Conservation (phyloP, 75 land plant species). For the Adiantum capillusveneris region DNA sequence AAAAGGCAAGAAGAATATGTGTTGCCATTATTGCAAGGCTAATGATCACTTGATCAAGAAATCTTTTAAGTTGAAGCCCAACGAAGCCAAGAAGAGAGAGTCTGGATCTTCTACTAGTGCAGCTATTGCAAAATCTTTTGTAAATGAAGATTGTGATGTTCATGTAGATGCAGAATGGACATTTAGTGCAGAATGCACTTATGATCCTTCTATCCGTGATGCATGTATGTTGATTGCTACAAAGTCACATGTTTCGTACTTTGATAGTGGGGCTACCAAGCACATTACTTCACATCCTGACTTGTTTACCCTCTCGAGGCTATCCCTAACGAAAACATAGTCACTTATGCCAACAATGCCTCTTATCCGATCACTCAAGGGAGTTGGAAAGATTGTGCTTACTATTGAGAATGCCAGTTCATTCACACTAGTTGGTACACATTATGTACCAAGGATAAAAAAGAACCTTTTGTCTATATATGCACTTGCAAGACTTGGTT, state of each 20-base stretch:
- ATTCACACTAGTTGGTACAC: not conserved
- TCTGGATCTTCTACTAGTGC: too few relatives aligned
- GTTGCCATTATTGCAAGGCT: too few relatives aligned
- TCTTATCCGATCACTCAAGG: constrained; percentile 1
- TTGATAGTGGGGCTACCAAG: constrained; percentile 2
- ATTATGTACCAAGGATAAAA: constrained; percentile 8
- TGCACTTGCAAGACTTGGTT: not conserved
- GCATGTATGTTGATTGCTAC: too few relatives aligned
- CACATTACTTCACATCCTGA: not conserved
- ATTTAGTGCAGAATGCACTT: too few relatives aligned
- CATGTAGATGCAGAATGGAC: too few relatives aligned
- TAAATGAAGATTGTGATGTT: too few relatives aligned
- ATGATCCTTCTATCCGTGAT: too few relatives aligned
- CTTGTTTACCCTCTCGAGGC: not conserved
- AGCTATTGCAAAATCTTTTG: too few relatives aligned
- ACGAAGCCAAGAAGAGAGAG: too few relatives aligned
- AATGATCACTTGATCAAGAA: too few relatives aligned
- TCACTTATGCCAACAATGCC: not conserved
- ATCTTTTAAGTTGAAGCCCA: too few relatives aligned
- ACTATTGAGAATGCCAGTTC: not conserved
- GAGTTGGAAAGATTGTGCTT: not conserved
- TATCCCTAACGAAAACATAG: not conserved
- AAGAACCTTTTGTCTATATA: constrained; percentile 15
- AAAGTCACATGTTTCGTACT: not conserved
- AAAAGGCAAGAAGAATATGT: too few relatives aligned